Evolutionary conservation across 805 yeast genomes (phyloP), one percentile per base, ranked within the genome.

Genomic region (Yarrowia divulgata): DNA sequence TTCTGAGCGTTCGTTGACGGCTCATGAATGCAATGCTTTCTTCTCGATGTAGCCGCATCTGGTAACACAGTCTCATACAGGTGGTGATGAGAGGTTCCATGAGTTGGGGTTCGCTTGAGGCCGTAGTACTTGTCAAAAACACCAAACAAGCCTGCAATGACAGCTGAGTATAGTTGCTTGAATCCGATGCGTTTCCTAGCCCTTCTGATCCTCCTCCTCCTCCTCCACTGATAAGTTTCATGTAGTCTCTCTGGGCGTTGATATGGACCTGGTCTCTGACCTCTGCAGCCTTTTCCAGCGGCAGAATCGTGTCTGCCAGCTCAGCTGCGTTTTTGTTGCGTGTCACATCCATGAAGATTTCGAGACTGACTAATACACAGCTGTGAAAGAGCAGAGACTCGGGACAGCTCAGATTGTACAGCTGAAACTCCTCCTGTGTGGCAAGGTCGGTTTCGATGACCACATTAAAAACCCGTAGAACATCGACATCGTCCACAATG

Each of bases 321-420:
- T 60, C 67, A 7, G 42, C 67, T 1, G 67, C 67, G 54, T 60
- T 60, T 14, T 60, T 60, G 67, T 60, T 60, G 34, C 67, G 34
- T 2, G 67, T 45, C 40, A 60, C 54, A 43, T 60, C 67, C 48
- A 60, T 43, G 23, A 45, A 60, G 14, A 60, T 60, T 19, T 60
- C 67, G 19, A 43, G 43, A 34, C 67, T 46, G 16, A 60, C 50
- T 1, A 60, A 39, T 0, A 60, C 43, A 10, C 67, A 45, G 16
- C 43, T 29, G 19, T 60, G 67, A 14, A 60, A 60, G 9, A 60
- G 18, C 18, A 60, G 43, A 6, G 54, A 32, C 35, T 60, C 63
- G 48, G 60, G 60, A 23, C 43, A 39, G 12, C 35, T 18, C 45
- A 54, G 3, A 13, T 39, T 37, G 35, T 54, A 54, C 18, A 52